phyloP scores from a whole-genome alignment of 345 rosid species.

The Rhodamnia rubescens region DNA sequence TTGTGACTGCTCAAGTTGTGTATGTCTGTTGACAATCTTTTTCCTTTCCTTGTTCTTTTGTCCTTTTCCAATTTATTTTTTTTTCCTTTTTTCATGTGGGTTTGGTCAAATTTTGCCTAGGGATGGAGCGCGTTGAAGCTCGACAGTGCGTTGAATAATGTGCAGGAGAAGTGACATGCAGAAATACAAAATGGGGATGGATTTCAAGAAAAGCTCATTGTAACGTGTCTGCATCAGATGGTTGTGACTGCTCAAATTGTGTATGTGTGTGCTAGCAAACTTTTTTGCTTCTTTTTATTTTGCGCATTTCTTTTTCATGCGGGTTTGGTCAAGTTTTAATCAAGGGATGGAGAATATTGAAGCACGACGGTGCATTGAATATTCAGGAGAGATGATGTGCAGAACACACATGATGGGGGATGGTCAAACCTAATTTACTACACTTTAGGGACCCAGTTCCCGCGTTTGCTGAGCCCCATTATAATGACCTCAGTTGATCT shows the following conservation, averaged over 20 bases:
- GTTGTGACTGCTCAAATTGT: neutral
- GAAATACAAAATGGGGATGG: neutral
- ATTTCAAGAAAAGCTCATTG: neutral
- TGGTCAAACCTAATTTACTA: neutral
- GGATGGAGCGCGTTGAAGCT: neutral
- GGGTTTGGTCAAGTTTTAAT: neutral
- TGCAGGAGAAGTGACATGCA: neutral
- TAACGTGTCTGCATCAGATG: neutral
- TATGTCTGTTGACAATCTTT: neutral
- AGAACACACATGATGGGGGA: neutral
- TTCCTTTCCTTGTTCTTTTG: neutral
- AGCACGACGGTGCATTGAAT: neutral
- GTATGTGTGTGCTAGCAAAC: neutral
- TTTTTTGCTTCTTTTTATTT: neutral
- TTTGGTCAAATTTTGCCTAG: neutral
- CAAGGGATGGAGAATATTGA: neutral
- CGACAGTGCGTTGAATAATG: neutral
- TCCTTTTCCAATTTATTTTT: too few species aligned
- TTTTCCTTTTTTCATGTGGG: neutral
- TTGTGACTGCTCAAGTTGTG: neutral
- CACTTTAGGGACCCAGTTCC: neutral
- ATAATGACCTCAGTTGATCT: neutral
- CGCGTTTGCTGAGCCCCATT: neutral
- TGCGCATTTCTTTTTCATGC: neutral
- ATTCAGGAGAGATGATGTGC: neutral